Evolutionary conservation across 164 flowering plant species (phyloP), one percentile per base, ranked within the genome.

Genomic region (Macadamia tetraphylla): DNA sequence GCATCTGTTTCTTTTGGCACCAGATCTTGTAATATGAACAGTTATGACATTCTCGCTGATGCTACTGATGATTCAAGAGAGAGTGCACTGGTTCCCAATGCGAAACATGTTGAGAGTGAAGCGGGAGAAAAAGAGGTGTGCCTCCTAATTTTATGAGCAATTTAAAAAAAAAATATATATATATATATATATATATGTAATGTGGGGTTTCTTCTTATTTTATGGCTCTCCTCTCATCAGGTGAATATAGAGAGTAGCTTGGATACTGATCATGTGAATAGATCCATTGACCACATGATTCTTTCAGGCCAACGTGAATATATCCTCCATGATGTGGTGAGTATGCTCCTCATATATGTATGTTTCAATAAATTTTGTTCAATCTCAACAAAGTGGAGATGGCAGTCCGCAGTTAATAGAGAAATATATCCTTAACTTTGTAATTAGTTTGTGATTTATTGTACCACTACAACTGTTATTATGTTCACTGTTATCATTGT

Each of bases 21-120:
- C 81, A 83, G 88, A 70, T 70, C 67, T 70, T 62, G 77, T 30
- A 71, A 10, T 60, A 57, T 51, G 40, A 75, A 55, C 58, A 72
- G 44, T 71, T 53, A 51, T n/a, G 31, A 14, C 53, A 62, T 29
- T 64, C 17, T 29, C 57, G 32, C 17, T 29, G 76, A 75, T 30
- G 42, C 69, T 49, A 74, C 64, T 32, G 63, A 61, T 73, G 58
- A 66, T 51, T 58, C 60, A 11, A 63, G 68, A 10, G 81, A 81
- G 52, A 61, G 6, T 30, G 18, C 56, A 56, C 48, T 69, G 67
- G 76, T 71, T 58, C 30, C 35, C 65, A 71, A 76, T 23, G 48
- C 64, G 6, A 75, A 79, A 18, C 61, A 63, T 63, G 53, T 55
- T 29, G 13, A 60, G 6, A 13, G 46, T 42, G 66, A 42, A 30